These are phyloP conservation scores for Senecio squalidus DNA, from an alignment of 140 eudicot genomes.

Conservation along the genomic window DNA sequence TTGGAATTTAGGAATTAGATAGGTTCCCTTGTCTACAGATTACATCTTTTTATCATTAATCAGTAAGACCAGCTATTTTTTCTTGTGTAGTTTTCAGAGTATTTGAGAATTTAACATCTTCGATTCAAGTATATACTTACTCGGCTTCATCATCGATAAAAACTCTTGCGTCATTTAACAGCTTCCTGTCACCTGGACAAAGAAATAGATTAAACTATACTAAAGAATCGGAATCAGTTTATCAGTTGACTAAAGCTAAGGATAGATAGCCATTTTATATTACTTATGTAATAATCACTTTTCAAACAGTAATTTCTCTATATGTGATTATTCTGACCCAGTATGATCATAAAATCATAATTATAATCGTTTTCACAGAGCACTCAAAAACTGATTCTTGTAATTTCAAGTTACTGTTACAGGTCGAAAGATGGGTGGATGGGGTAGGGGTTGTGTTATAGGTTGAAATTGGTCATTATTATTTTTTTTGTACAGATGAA, in stretches of 20 bases:
- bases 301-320: background rate
- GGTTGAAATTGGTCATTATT: no score
- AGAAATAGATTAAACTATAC: constrained; percentile 10
- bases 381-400: background rate
- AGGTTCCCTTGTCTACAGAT: no score
- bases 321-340: background rate
- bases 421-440: no score
- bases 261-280: background rate
- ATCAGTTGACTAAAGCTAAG: background rate
- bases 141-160: constrained; percentile 89
- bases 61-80: no score
- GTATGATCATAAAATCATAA: background rate
- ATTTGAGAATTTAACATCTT: background rate
- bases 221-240: background rate
- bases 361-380: background rate
- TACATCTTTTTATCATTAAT: no score
- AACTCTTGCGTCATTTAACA: constrained; percentile 32
- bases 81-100: no score
- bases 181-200: constrained; percentile 44
- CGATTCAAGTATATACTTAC: constrained; percentile 42
- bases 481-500: no score
- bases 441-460: no score
- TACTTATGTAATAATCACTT: background rate
- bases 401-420: no score
- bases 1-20: no score